Percentiles rank a stretch among this genome's conserved stretches.
Conservation (phyloP, 2,329 filamentous ascomycete genomes). For the Aspergillus sp. region DNA sequence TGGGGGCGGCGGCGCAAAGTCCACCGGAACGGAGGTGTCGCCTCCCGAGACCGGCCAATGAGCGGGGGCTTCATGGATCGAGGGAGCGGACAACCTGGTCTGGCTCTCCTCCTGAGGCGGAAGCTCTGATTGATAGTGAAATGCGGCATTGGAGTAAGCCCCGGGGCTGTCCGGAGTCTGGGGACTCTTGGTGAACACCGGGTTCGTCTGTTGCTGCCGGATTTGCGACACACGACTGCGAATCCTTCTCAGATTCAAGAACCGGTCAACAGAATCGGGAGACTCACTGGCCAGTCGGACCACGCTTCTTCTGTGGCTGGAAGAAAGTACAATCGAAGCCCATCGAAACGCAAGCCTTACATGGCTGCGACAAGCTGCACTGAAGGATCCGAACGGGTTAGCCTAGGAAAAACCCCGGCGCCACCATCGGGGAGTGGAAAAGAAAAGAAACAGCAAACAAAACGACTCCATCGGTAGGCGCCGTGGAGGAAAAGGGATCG, state of each 20-base stretch:
- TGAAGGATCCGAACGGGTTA: slow-evolving; percentile 15
- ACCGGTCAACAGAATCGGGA: background rate
- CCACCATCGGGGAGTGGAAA: background rate
- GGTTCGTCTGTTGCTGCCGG: slow-evolving; percentile 31
- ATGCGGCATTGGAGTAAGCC: slow-evolving; percentile 16
- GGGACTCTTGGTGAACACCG: slow-evolving; percentile 17
- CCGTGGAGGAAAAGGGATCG: background rate
- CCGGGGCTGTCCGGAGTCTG: slow-evolving; percentile 12
- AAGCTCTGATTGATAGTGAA: slow-evolving; percentile 23
- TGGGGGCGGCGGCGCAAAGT: slow-evolving; percentile 20
- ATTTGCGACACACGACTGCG: slow-evolving; percentile 39
- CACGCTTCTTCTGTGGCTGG: slow-evolving; percentile 43
- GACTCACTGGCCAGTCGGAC: slow-evolving; percentile 38
- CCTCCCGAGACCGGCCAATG: slow-evolving; percentile 20
- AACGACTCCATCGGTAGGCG: no score
- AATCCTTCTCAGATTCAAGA: slow-evolving; percentile 4
- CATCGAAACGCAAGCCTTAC: slow-evolving; percentile 37
- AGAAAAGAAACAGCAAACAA: background rate
- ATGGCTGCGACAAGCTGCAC: slow-evolving; percentile 42
- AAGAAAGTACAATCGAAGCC: slow-evolving; percentile 43
- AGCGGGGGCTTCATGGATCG: slow-evolving; percentile 18
- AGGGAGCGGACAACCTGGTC: slow-evolving; percentile 6
- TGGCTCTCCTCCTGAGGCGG: slow-evolving; percentile 18
- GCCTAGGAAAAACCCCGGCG: background rate
- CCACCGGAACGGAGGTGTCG: slow-evolving; percentile 21